Evolutionary conservation across 2,329 filamentous ascomycete genomes (phyloP).

Genomic region (Emmonsia crescens): DNA sequence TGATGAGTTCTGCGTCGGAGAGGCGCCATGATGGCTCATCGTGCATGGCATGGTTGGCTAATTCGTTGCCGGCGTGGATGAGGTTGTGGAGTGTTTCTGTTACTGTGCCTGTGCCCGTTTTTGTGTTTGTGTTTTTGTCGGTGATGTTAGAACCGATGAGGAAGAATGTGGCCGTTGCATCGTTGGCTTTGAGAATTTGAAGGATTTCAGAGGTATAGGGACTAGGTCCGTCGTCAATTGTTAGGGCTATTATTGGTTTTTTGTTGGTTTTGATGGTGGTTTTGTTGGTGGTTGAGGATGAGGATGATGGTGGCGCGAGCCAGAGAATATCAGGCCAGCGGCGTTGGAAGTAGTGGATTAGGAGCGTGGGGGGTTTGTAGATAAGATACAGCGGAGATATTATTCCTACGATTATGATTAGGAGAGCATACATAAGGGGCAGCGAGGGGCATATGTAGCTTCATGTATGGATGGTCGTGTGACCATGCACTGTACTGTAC

Average conservation of each 20-base stretch:
- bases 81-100: neutral
- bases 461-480: too few species aligned
- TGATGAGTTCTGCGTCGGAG: constrained; percentile 45
- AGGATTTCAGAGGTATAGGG: constrained; percentile 60
- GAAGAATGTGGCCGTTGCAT: constrained; percentile 74
- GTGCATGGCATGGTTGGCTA: constrained; percentile 82
- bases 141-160: constrained; percentile 69
- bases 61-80: constrained; percentile 54
- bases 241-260: constrained; percentile 62
- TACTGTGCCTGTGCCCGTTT: constrained; percentile 28
- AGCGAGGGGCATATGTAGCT: too few species aligned
- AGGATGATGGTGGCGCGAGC: constrained; percentile 38
- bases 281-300: neutral
- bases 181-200: constrained; percentile 52
- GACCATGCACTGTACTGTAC: too few species aligned
- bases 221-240: constrained; percentile 78
- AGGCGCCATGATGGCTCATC: constrained; percentile 65
- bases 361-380: constrained; percentile 66
- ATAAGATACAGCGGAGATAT: constrained; percentile 48
- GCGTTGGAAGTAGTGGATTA: constrained; percentile 60
- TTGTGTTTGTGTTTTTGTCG: constrained; percentile 20
- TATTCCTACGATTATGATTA: neutral
- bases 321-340: constrained; percentile 73
- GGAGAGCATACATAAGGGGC: too few species aligned
- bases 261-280: neutral